phyloP scores from a whole-genome alignment of 805 yeast genomes.

The Vanderwaltozyma polyspora region DNA sequence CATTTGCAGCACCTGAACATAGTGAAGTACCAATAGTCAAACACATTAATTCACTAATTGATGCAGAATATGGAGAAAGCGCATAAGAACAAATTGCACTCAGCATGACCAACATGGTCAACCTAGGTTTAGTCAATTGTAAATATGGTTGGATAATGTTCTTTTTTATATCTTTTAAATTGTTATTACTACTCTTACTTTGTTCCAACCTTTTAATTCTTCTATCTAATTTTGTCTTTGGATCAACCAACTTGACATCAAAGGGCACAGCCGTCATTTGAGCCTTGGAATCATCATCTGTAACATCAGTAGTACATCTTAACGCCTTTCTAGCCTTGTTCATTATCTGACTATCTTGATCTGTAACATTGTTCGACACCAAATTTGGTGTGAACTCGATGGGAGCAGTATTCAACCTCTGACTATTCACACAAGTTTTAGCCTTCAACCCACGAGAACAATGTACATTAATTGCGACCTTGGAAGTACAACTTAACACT shows the following conservation, averaged over 20 bases:
- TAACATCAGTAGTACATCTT: slow-evolving; percentile 27
- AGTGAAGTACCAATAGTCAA: slow-evolving; percentile 78
- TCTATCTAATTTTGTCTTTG: slow-evolving; percentile 6
- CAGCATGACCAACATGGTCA: slow-evolving; percentile 77
- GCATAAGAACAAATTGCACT: slow-evolving; percentile 93
- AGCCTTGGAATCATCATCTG: slow-evolving; percentile 1
- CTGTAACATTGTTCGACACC: slow-evolving; percentile 3
- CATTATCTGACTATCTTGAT: slow-evolving; percentile 4
- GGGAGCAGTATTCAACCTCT: slow-evolving; percentile 26
- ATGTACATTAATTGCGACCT: too few relatives aligned
- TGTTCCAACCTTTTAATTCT: slow-evolving; percentile 6
- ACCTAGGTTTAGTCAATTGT: slow-evolving; percentile 80
- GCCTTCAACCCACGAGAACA: neutral
- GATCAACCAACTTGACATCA: slow-evolving; percentile 36
- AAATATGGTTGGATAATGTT: slow-evolving; percentile 50
- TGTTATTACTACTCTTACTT: neutral
- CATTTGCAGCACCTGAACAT: slow-evolving; percentile 89
- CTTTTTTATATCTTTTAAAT: slow-evolving; percentile 21
- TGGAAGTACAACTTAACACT: too few relatives aligned
- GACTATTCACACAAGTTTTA: neutral
- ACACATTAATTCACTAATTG: slow-evolving; percentile 56
- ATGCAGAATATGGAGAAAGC: slow-evolving; percentile 71
- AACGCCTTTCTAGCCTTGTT: slow-evolving; percentile 24
- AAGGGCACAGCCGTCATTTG: slow-evolving; percentile 50
- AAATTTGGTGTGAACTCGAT: slow-evolving; percentile 30